phyloP scores from a whole-genome alignment of 2,329 filamentous ascomycete species.

The Botrytis galanthina region DNA sequence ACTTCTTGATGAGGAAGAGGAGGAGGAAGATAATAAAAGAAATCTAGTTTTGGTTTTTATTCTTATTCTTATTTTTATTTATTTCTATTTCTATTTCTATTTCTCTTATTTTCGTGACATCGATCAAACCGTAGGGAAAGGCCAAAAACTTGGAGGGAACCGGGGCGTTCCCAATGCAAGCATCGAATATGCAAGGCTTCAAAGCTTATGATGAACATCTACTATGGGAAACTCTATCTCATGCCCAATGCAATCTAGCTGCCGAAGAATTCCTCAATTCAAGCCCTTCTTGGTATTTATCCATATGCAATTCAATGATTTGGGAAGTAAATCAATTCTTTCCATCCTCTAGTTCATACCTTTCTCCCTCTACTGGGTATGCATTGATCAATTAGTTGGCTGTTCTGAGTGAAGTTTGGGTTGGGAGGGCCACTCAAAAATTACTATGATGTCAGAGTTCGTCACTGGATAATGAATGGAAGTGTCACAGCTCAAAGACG shows the following conservation, averaged over 20 bases:
- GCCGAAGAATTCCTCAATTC: not conserved
- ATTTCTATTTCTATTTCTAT: too few relatives aligned
- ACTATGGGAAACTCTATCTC: not conserved
- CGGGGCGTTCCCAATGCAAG: not conserved
- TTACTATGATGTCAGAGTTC: constrained; percentile 3
- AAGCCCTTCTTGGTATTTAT: not conserved
- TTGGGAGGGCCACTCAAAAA: not conserved
- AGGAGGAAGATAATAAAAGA: not conserved
- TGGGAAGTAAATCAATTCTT: not conserved
- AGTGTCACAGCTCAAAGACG: not conserved
- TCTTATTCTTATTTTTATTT: not conserved
- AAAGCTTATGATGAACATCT: not conserved
- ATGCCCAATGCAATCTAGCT: not conserved
- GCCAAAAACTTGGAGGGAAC: not conserved
- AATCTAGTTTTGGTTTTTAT: not conserved
- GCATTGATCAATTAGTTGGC: not conserved
- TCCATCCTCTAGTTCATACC: not conserved
- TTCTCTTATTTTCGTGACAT: not conserved
- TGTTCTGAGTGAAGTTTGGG: not conserved
- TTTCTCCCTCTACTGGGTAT: not conserved
- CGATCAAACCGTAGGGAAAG: not conserved
- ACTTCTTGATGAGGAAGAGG: not conserved
- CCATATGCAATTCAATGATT: not conserved
- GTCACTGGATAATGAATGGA: not conserved
- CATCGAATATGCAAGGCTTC: not conserved